Evolutionary conservation across 495 filamentous ascomycete genomes (phyloP).

Genomic region (Trichoderma parareesei): DNA sequence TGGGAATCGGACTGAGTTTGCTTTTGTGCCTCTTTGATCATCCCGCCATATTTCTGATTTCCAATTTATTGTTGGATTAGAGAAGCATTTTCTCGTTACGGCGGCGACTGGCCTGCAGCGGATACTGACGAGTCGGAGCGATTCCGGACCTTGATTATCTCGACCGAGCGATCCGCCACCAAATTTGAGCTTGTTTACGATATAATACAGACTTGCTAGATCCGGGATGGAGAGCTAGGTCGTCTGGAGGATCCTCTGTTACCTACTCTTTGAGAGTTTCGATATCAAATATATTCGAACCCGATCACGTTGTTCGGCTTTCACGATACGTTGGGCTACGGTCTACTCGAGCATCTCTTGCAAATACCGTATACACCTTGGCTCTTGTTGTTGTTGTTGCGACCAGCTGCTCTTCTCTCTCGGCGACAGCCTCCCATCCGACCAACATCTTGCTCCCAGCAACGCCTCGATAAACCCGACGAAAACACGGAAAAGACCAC

Average conservation of each 20-base stretch:
- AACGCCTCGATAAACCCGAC: background rate
- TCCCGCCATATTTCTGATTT: no score
- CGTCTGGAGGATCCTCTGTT: background rate
- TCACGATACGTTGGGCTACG: background rate
- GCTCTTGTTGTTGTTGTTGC: background rate
- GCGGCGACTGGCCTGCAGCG: background rate
- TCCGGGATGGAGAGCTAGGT: background rate
- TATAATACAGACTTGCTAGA: background rate
- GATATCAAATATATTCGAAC: no score
- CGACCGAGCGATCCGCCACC: constrained; percentile 5
- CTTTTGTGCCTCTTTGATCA: no score
- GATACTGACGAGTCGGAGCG: background rate
- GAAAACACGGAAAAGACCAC: background rate
- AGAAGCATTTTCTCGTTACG: no score
- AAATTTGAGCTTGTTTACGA: background rate
- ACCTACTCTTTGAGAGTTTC: background rate
- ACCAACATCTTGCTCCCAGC: background rate
- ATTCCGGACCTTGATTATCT: background rate
- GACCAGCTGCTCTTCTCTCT: background rate
- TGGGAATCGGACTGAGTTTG: no score
- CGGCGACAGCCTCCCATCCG: background rate
- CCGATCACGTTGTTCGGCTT: background rate
- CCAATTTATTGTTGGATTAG: no score
- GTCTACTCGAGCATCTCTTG: background rate
- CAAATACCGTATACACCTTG: background rate